Evolutionary conservation across 257 asterid genomes (phyloP), one percentile per base, ranked within the genome.

Genomic region (Verbena officinalis): DNA sequence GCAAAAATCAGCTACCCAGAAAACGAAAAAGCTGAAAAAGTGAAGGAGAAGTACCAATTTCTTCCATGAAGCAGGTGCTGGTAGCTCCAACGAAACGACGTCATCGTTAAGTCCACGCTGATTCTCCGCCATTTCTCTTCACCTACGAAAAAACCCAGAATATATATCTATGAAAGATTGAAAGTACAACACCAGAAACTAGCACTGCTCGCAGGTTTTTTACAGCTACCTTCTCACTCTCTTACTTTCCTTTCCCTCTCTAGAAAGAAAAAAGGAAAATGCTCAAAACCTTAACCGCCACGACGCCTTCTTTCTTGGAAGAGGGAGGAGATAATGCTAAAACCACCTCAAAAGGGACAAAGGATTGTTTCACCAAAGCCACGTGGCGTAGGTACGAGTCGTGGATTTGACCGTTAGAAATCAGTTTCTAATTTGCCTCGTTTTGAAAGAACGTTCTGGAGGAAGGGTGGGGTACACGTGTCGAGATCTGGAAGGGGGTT

Each of bases 61-160:
- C 50, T 86, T 86, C 95, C 95, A 86, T 10, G 95, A 71, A 65
- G 72, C 77, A 73, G 94, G 94, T 19, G 94, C 94, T 5, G 86
- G 80, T 21, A 86, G 90, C 83, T 86, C 90, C 70, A 86, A 72
- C 10, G 82, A 78, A 59, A 83, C 80, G 46, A 73, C 79, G 13
- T 75, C 86, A 44, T 75, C 84, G 4, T 27, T 17, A 0, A 10
- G 69, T 54, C 64, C 72, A 55, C 56, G 62, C 67, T 69, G 73
- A 65, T 59, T 48, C 33, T 75, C 82, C 55, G 82, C 80, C 87
- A 82, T 82, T 67, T 59, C 68, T 58, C 57, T 45, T 44, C 73
- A 55, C 77, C 84, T 78, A 67, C 73, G 65, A 70, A 79, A 59
- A 56, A 59, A 49, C 5, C 62, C 69, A 69, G 19, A 30, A 46